A percentile compares a stretch with the other conserved stretches of the same genome.
These are phyloP conservation scores for Glebionis coronaria DNA, from an alignment of 129 eudicot genomes.

Conservation along the genomic window DNA sequence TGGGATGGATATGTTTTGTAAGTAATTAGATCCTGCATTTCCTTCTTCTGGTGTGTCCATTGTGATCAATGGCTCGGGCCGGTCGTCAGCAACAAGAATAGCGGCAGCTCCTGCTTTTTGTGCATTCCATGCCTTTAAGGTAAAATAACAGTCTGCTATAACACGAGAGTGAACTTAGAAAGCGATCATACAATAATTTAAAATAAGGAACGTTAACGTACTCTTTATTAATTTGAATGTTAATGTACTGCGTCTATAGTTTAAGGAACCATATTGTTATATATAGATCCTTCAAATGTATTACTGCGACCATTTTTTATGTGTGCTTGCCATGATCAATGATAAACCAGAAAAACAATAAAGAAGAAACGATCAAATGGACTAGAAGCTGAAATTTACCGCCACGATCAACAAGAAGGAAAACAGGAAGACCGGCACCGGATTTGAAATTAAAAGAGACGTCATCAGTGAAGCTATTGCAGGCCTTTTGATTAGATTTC, in stretches of 20 bases:
- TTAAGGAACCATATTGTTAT: neutral
- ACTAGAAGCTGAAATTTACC: conserved; percentile 26
- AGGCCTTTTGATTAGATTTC: conserved; percentile 42
- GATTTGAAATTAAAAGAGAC: conserved; percentile 49
- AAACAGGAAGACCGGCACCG: conserved; percentile 50
- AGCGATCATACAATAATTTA: too few species aligned
- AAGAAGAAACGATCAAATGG: conserved; percentile 1
- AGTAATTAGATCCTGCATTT: conserved; percentile 46
- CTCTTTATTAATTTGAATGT: too few species aligned
- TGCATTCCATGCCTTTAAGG: conserved; percentile 94
- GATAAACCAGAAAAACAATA: neutral
- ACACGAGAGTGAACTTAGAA: too few species aligned
- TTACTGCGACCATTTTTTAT: neutral
- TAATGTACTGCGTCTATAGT: too few species aligned
- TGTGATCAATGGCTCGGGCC: conserved; percentile 78
- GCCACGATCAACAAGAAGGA: conserved; percentile 59
- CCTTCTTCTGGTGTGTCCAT: conserved; percentile 92
- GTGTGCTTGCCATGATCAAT: neutral
- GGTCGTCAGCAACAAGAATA: conserved; percentile 81
- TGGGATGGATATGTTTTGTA: conserved; percentile 83
- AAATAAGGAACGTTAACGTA: too few species aligned
- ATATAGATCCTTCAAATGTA: neutral
- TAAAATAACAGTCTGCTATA: conserved; percentile 76
- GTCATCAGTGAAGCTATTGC: conserved; percentile 42
- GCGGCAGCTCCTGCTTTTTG: conserved; percentile 96